These are phyloP conservation scores for Claviceps pazoutovae DNA, from an alignment of 2,329 filamentous ascomycete species.

Conservation along the genomic window DNA sequence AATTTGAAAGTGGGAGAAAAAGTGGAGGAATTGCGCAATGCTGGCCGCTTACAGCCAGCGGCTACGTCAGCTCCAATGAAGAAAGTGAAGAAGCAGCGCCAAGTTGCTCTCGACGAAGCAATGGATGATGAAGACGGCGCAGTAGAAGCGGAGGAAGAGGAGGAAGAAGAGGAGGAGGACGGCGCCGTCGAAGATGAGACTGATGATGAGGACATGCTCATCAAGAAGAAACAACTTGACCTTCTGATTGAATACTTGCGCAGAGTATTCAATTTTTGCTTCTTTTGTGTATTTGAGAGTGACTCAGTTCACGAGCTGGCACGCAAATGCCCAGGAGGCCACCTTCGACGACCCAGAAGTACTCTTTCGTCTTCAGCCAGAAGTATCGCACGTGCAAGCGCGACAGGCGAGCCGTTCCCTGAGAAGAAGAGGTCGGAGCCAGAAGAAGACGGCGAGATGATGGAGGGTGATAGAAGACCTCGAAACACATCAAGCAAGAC, in stretches of 20 bases:
- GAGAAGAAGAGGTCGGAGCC: conserved; percentile 62
- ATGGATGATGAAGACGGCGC: conserved; percentile 53
- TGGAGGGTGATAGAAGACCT: conserved; percentile 55
- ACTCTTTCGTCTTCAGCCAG: conserved; percentile 75
- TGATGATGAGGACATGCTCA: conserved; percentile 77
- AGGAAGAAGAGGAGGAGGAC: conserved; percentile 69
- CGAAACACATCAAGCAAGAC: conserved; percentile 57
- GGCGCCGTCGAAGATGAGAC: conserved; percentile 71
- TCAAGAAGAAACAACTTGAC: conserved; percentile 95
- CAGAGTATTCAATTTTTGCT: conserved; percentile 96
- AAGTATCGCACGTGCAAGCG: conserved; percentile 73
- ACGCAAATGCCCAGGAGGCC: conserved; percentile 92
- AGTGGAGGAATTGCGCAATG: conserved; percentile 65
- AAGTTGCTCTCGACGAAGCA: conserved; percentile 45
- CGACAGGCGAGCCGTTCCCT: conserved; percentile 69
- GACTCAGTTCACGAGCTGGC: conserved; percentile 94
- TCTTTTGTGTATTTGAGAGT: conserved; percentile 98
- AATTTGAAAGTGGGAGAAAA: conserved; percentile 71
- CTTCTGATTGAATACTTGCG: conserved; percentile 92
- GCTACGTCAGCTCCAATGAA: conserved; percentile 36
- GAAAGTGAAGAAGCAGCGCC: conserved; percentile 47
- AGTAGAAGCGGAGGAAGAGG: conserved; percentile 50
- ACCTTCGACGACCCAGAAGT: conserved; percentile 78
- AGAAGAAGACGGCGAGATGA: conserved; percentile 39
- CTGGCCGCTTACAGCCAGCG: conserved; percentile 62